Base-by-base conservation (phyloP, 106 monocot genomes). In the Amphibolis antarctica region DNA sequence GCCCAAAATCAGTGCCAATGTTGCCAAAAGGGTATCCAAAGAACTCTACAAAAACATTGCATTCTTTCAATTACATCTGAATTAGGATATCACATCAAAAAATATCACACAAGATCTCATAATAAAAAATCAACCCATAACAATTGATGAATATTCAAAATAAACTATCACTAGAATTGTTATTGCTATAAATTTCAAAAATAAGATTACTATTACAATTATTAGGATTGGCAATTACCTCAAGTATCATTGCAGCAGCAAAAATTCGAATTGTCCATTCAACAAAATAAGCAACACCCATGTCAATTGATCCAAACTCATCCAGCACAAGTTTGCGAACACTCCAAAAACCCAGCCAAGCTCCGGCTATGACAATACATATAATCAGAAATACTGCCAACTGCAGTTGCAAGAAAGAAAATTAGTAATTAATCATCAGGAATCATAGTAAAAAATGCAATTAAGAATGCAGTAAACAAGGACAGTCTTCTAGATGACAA, bases 311-410 rank as follows among this genome's bases (percentile, higher is more conserved):
- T 23, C 96, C 96, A 60, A 82, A 84, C 64, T 89, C 96, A 30
- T 76, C 78, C 55, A 96, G 66, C 64, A 86, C 84, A 74, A 96
- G 64, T 68, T 94, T 89, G 19, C 81, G 83, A 18, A 96, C 89
- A 74, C 82, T 79, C 96, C 96, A 96, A 77, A 84, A 96, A 25
- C 96, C 96, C 73, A 83, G 80, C 89, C 89, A 96, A 54, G 96
- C 96, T 74, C 89, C 96, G 74, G 76, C 84, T 25, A 90, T 54
- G 55, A 77, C 60, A 46, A 96, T 62, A 71, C 76, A 70, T 46
- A 82, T 64, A 15, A 90, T 31, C 54, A 89, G 55, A 31, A 89
- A 62, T 69, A 89, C 71, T 6, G 67, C 90, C 62, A 89, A 65
- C 93, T 94, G 78, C 66, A 74, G 48, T 23, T 62, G 27, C 20